Evolutionary conservation across 2,329 filamentous ascomycete species (phyloP), one percentile per base, ranked within the genome.

Genomic region (Epichloe scottii): DNA sequence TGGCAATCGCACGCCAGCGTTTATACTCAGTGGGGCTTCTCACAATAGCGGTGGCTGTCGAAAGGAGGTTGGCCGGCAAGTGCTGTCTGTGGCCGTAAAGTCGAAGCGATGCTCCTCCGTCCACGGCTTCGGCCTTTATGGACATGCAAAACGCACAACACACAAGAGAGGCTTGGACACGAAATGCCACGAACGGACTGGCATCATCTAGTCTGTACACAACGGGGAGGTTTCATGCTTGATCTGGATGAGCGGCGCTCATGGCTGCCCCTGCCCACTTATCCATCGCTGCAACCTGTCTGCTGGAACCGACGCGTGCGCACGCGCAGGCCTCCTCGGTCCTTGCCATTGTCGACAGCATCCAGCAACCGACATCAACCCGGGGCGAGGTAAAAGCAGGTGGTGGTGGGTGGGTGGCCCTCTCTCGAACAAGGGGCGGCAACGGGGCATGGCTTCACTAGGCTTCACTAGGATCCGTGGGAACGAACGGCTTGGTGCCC

Each of bases 1-100:
- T 57, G 53, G 49, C 52, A 49, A 55, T 56, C 49, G 51, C 53
- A 54, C 48, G 35, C 40, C 46, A 46, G 38, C 39, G 48, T 41
- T 48, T 49, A 51, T 38, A 44, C 53, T 45, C 34, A 53, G 57
- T 57, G 58, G 57, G 53, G 46, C 43, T 33, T 26, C 38, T 48
- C 48, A 48, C 48, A 43, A 35, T 15, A 21, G 47, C 51, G 49
- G 51, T 56, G 55, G 55, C 53, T 51, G 46, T 51, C 49, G 49
- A 45, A 48, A 8, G 7, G 17, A 35, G n/a, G 4, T 8, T 4
- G 30, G 30, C 17, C 33, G 33, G 44, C 44, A 35, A 46, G 44
- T 46, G 44, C 30, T 46, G n/a, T 23, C 30, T 46, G 11, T 21
- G 33, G 11, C 33, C 30, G 26, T 11, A n/a, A 5, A 26, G 21